Percentiles rank a stretch among this genome's conserved stretches.
phyloP scores from a whole-genome alignment of 1,284 basidiomycete genomes.

The Fomes fomentarius region DNA sequence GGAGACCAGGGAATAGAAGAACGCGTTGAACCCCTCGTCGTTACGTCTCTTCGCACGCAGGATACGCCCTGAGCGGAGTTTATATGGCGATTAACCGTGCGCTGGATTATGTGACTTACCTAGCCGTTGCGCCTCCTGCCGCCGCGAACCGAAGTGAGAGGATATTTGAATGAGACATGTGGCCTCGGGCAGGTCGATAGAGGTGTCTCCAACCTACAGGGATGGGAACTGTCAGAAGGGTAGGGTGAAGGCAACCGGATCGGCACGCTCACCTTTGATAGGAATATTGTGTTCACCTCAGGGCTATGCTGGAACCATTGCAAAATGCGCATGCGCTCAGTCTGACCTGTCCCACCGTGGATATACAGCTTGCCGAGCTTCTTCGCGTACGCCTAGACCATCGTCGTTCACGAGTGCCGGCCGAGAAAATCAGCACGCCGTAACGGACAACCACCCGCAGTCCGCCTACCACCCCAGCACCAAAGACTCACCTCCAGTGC shows the following conservation, averaged over 20 bases:
- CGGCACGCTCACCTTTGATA: slow-evolving; percentile 78
- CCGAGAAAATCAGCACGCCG: not conserved
- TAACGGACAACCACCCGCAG: too few species aligned
- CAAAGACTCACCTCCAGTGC: slow-evolving; percentile 78
- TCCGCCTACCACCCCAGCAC: not conserved
- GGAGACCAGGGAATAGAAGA: slow-evolving; percentile 98
- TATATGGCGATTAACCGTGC: not conserved
- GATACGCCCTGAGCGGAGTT: slow-evolving; percentile 91
- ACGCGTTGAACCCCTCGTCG: slow-evolving; percentile 99
- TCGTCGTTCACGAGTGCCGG: not conserved
- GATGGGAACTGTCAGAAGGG: slow-evolving; percentile 17
- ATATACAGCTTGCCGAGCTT: slow-evolving; percentile 96
- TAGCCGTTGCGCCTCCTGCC: slow-evolving; percentile 97
- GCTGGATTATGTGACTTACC: slow-evolving; percentile 49
- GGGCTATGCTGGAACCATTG: slow-evolving; percentile 97
- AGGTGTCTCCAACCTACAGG: slow-evolving; percentile 93
- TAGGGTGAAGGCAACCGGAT: not conserved
- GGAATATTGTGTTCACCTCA: slow-evolving; percentile 96
- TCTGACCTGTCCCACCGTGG: slow-evolving; percentile 95
- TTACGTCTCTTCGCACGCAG: slow-evolving; percentile 96
- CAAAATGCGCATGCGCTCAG: slow-evolving; percentile 94
- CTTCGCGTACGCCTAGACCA: slow-evolving; percentile 87
- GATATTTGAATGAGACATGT: slow-evolving; percentile 99
- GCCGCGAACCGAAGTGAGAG: slow-evolving; percentile 98
- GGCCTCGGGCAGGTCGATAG: slow-evolving; percentile 98